Evolutionary conservation across 1,284 basidiomycete species (phyloP).

Genomic region (Taiwanofungus camphoratus): DNA sequence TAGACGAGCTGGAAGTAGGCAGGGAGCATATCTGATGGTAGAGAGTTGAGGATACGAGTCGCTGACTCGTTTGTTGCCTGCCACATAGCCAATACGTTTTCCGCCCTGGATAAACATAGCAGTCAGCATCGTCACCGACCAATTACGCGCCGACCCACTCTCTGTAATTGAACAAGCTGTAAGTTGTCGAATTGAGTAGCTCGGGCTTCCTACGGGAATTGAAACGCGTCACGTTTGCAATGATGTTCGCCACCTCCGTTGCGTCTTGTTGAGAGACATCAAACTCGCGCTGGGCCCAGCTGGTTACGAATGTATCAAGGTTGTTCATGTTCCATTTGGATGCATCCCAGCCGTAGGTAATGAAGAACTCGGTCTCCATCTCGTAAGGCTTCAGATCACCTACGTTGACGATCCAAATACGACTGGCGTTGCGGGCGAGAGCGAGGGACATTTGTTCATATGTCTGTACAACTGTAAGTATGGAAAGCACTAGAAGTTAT

Average conservation of each 20-base stretch:
- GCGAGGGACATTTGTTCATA: constrained; percentile 60
- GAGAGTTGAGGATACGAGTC: constrained; percentile 46
- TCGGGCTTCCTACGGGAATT: constrained; percentile 66
- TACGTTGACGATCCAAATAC: constrained; percentile 58
- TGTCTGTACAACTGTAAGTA: constrained; percentile 29
- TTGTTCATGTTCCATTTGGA: constrained; percentile 47
- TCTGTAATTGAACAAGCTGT: constrained; percentile 57
- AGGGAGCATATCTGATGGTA: constrained; percentile 41
- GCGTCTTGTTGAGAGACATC: constrained; percentile 37
- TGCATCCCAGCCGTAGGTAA: constrained; percentile 57
- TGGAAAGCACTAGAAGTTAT: background rate
- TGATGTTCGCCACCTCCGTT: constrained; percentile 41
- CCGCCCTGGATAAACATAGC: constrained; percentile 38
- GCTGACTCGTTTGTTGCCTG: constrained; percentile 42
- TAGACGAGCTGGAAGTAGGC: constrained; percentile 68
- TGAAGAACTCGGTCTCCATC: constrained; percentile 64
- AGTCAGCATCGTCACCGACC: background rate
- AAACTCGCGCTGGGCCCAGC: constrained; percentile 65
- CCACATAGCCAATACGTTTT: constrained; percentile 48
- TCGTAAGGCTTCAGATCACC: constrained; percentile 75
- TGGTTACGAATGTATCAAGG: constrained; percentile 44
- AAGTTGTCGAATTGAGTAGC: constrained; percentile 56
- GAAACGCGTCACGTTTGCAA: constrained; percentile 54
- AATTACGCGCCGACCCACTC: constrained; percentile 41
- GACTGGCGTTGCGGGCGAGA: constrained; percentile 48